Conservation (phyloP, 1,284 basidiomycete species). For the Termitomyces sp. region DNA sequence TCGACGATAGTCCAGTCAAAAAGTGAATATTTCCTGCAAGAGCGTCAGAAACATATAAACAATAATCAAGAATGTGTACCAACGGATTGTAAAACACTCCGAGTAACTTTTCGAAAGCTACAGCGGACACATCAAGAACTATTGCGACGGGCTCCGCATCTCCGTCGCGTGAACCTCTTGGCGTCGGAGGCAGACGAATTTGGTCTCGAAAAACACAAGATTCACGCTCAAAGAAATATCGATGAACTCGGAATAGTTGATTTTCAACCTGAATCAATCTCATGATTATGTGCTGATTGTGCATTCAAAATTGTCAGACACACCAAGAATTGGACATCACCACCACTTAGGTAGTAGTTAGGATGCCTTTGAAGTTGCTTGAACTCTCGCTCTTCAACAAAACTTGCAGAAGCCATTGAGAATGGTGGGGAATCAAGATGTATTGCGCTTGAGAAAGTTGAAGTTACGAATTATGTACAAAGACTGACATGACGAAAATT, state of each 20-base stretch:
- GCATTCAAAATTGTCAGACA: constrained; percentile 19
- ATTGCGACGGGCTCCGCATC: constrained; percentile 14
- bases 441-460: not conserved
- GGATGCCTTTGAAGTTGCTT: constrained; percentile 28
- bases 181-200: constrained; percentile 27
- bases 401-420: not conserved
- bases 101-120: constrained; percentile 43
- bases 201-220: constrained; percentile 47
- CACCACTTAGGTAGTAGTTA: constrained; percentile 48
- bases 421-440: not conserved
- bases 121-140: constrained; percentile 10
- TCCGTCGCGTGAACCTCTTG: constrained; percentile 33
- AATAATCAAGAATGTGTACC: constrained; percentile 19
- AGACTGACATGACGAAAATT: not conserved
- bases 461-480: not conserved
- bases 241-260: constrained; percentile 42
- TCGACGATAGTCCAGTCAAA: constrained; percentile 42
- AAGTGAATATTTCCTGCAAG: constrained; percentile 45
- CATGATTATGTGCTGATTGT: not conserved
- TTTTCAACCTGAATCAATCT: constrained; percentile 24
- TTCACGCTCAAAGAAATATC: constrained; percentile 57
- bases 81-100: constrained; percentile 67
- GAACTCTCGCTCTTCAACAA: constrained; percentile 20
- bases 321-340: constrained; percentile 51
- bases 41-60: not conserved